Base-by-base conservation (phyloP, 2,329 filamentous ascomycete species). In the Fusarium globosum region DNA sequence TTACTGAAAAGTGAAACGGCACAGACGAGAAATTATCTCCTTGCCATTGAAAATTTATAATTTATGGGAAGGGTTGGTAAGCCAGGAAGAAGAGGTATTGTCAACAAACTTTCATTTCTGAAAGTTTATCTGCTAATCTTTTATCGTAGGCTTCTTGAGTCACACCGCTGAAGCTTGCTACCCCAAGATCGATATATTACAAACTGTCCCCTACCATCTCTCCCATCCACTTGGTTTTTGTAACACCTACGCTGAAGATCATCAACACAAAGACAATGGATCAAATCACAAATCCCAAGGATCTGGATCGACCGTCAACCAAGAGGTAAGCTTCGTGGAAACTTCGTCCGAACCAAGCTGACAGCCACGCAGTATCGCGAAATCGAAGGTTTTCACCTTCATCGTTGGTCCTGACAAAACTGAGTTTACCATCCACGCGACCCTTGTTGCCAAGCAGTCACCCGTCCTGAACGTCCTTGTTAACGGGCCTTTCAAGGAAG, bases 231-330 rank as follows among this genome's bases (percentile, higher is more conserved):
- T 20, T 7, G 3, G 1, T 12, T 21, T 26, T 6, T 26, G 6
- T 3, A 16, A 15, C 0, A 12, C 3, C 16, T 7, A 21, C n/a
- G 3, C 4, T 5, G 13, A 52, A 3, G 7, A 23, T 1, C 5
- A 20, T 18, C 15, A 13, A n/a, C 3, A 14, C 11, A 20, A 20
- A 23, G 1, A 36, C 2, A 7, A 39, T 28, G 20, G 23, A 39
- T 2, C 11, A 41, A 26, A 2, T 9, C 3, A 3, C 3, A 5
- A 0, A 21, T 3, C 6, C 15, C 14, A 28, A 15, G 6, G 20
- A 15, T 2, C 11, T 6, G 15, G 14, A 18, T 0, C 3, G 28
- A 2, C 5, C 2, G 3, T 18, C 23, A n/a, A 18, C 14, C 12
- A 41, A 13, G 23, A 39, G 4, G 51, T 30, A n/a, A 41, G 13